Conservation (phyloP, 176 grass and related monocot genomes). For the Carex cristatella region DNA sequence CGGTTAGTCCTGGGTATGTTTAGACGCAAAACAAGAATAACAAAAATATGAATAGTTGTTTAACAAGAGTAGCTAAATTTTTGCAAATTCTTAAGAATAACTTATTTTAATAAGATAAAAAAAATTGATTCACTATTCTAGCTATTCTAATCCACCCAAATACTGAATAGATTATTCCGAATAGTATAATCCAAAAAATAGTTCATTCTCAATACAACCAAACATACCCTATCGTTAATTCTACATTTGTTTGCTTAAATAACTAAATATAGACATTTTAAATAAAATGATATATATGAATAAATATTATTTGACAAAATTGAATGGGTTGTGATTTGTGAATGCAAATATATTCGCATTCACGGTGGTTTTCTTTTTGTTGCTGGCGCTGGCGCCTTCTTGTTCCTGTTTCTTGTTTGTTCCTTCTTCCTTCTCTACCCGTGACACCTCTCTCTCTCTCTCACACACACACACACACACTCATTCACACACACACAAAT, state of each 20-base stretch:
- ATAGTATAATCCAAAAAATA: no score
- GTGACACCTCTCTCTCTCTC: background rate
- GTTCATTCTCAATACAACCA: no score
- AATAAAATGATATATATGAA: background rate
- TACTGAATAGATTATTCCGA: no score
- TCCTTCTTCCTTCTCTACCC: background rate
- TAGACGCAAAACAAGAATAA: no score
- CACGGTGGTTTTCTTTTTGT: background rate
- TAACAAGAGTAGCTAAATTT: no score
- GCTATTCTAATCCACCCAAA: no score
- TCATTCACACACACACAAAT: background rate
- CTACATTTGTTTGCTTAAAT: background rate
- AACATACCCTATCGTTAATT: background rate
- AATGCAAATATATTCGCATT: background rate
- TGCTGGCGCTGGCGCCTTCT: conserved; percentile 4
- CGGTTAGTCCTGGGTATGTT: background rate
- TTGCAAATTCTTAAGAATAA: no score
- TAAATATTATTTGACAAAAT: background rate
- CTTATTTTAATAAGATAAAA: no score
- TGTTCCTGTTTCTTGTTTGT: conserved; percentile 20
- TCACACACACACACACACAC: background rate
- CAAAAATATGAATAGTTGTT: no score
- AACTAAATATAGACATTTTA: background rate
- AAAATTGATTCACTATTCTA: no score
- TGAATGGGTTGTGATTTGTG: background rate